Conservation (phyloP, 306 rosid species). For the Lathyrus tuberosus region DNA sequence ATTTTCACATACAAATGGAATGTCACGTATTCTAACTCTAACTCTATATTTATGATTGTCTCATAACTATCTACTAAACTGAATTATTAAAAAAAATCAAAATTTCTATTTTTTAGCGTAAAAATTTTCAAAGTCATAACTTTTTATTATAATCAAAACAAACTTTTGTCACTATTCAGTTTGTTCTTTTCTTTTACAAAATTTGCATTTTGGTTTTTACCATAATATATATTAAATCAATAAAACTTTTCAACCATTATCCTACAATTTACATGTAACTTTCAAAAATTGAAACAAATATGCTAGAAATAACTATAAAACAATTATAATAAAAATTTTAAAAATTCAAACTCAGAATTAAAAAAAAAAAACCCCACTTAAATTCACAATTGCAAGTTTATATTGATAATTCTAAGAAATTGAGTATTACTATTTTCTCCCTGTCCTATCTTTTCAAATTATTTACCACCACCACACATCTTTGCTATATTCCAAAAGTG, state of each 20-base stretch:
- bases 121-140: too few relatives aligned
- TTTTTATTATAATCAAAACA: background rate
- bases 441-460: constrained; percentile 17
- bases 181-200: background rate
- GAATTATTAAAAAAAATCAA: too few relatives aligned
- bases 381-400: constrained; percentile 34
- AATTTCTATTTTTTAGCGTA: too few relatives aligned
- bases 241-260: background rate
- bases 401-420: background rate
- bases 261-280: constrained; percentile 1
- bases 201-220: too few relatives aligned
- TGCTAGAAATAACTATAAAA: constrained; percentile 10
- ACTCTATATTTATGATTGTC: too few relatives aligned
- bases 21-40: too few relatives aligned
- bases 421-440: constrained; percentile 7
- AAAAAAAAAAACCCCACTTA: background rate
- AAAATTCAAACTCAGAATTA: background rate
- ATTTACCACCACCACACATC: constrained; percentile 24
- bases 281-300: background rate
- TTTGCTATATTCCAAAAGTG: constrained; percentile 7
- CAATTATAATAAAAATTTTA: background rate
- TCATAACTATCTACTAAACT: too few relatives aligned
- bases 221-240: background rate
- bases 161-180: too few relatives aligned
- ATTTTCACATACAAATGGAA: too few relatives aligned